A percentile compares a stretch with the other conserved stretches of the same genome.
Conservation (phyloP, 1,284 basidiomycete species). For the Vanrija sp. region DNA sequence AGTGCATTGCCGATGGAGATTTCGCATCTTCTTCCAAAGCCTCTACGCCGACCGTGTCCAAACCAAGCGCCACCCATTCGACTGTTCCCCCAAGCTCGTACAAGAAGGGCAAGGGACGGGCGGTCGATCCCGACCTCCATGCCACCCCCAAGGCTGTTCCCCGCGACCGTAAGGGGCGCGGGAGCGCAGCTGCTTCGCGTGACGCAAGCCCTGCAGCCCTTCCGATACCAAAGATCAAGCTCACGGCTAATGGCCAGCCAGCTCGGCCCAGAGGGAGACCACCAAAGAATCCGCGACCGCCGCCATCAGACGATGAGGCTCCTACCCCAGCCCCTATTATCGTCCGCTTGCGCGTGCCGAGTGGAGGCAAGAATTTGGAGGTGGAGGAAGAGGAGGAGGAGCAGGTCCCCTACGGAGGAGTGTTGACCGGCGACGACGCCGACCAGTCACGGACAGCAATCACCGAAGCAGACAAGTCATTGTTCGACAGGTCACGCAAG, state of each 20-base stretch:
- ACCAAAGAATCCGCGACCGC: too few relatives aligned
- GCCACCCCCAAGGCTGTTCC: conserved; percentile 2
- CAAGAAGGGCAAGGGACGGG: conserved; percentile 15
- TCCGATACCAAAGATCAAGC: conserved; percentile 7
- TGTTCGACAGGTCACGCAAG: conserved; percentile 69
- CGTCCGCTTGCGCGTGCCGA: conserved; percentile 32
- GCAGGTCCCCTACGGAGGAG: conserved; percentile 68
- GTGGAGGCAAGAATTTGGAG: conserved; percentile 25
- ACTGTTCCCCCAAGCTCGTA: not conserved
- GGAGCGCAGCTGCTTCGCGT: not conserved
- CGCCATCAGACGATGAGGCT: not conserved
- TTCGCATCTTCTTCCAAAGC: conserved; percentile 15
- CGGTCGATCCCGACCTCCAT: not conserved
- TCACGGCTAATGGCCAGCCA: conserved; percentile 3
- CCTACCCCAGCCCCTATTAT: conserved; percentile 5
- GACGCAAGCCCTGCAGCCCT: not conserved
- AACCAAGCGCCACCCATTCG: not conserved
- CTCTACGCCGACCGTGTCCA: conserved; percentile 2
- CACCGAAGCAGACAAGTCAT: conserved; percentile 62
- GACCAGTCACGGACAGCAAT: conserved; percentile 72
- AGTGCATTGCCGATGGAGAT: conserved; percentile 16
- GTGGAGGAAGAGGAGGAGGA: conserved; percentile 44
- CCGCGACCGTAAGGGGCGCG: conserved; percentile 3
- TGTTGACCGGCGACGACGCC: conserved; percentile 67
- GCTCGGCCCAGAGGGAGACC: too few relatives aligned